phyloP scores from a whole-genome alignment of 306 rosid genomes.

The Begonia masoniana region DNA sequence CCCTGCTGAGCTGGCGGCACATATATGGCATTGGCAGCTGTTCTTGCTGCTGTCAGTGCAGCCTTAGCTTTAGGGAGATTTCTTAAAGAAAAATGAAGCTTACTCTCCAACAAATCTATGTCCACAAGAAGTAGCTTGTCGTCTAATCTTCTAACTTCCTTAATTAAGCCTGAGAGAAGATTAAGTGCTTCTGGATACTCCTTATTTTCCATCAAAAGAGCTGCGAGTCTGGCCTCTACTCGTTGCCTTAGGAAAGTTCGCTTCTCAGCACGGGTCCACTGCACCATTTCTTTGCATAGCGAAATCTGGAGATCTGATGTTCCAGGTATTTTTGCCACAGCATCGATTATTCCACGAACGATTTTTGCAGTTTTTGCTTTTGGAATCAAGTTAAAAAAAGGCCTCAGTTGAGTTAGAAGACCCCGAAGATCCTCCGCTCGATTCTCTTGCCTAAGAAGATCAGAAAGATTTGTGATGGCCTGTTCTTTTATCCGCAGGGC shows the following conservation, averaged over 20 bases:
- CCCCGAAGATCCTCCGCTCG: conserved; percentile 79
- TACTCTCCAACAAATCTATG: conserved; percentile 83
- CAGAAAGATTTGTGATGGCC: conserved; percentile 56
- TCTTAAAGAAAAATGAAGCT: conserved; percentile 68
- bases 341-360: conserved; percentile 66
- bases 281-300: conserved; percentile 85
- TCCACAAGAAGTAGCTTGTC: conserved; percentile 92
- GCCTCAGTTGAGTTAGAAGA: conserved; percentile 78
- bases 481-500: conserved; percentile 73
- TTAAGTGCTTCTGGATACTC: conserved; percentile 73
- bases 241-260: conserved; percentile 76
- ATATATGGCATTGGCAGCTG: conserved; percentile 84
- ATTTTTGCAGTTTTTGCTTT: conserved; percentile 87
- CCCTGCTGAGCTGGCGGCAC: conserved; percentile 94
- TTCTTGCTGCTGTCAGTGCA: conserved; percentile 80
- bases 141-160: conserved; percentile 88
- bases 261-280: conserved; percentile 79
- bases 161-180: conserved; percentile 63
- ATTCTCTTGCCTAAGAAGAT: conserved; percentile 59
- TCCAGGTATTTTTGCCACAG: conserved; percentile 68
- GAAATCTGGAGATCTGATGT: conserved; percentile 73
- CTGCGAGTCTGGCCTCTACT: conserved; percentile 92
- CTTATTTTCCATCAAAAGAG: conserved; percentile 77
- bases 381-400: conserved; percentile 76
- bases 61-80: conserved; percentile 94